A percentile compares a stretch with the other conserved stretches of the same genome.
These are phyloP conservation scores for Microsporum ferrugineum DNA, from an alignment of 2,329 filamentous ascomycete species.

Conservation along the genomic window DNA sequence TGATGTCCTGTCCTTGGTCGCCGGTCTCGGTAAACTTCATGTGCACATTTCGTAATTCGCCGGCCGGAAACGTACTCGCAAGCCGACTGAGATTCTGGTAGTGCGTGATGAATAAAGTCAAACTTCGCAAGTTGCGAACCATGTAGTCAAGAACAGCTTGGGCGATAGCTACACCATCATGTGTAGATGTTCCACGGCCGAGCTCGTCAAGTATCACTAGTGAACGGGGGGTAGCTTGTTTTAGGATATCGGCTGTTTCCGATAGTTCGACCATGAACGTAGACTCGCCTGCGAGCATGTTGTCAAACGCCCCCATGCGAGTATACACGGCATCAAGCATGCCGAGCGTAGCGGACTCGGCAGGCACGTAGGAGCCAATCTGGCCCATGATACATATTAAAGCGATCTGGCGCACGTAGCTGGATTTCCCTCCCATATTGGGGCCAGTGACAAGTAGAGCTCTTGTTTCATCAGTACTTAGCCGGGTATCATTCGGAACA, in stretches of 20 bases:
- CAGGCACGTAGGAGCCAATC: conserved; percentile 87
- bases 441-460: conserved; percentile 88
- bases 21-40: conserved; percentile 66
- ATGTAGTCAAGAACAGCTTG: conserved; percentile 81
- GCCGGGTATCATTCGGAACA: conserved; percentile 74
- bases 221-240: conserved; percentile 70
- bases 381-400: conserved; percentile 90
- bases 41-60: conserved; percentile 73
- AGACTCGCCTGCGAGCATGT: conserved; percentile 84
- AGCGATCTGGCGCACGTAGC: conserved; percentile 84
- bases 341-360: conserved; percentile 59
- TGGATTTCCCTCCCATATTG: conserved; percentile 99
- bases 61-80: conserved; percentile 53
- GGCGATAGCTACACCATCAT: conserved; percentile 92
- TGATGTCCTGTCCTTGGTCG: conserved; percentile 56
- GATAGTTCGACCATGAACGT: conserved; percentile 98
- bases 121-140: conserved; percentile 58
- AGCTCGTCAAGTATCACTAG: conserved; percentile 92
- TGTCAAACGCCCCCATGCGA: conserved; percentile 91
- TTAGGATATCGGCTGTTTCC: conserved; percentile 83
- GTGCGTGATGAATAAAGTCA: conserved; percentile 95
- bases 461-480: conserved; percentile 54
- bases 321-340: conserved; percentile 88
- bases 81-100: conserved; percentile 79
- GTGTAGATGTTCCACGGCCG: conserved; percentile 82